Base-by-base conservation (phyloP, 2,329 filamentous ascomycete genomes). In the Fusarium abutilonis region DNA sequence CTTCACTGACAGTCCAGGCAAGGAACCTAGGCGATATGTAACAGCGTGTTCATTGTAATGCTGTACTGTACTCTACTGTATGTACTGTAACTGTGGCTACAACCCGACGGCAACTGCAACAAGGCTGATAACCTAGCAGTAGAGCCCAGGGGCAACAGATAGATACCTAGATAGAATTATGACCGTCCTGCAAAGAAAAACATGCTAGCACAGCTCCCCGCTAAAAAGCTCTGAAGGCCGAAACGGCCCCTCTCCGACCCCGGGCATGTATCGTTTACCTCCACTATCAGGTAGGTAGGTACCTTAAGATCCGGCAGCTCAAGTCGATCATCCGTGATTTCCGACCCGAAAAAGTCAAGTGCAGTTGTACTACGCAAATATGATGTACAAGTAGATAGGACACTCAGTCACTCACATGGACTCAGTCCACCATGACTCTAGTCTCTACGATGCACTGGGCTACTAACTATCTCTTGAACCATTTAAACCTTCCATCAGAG, bases 281-380 rank as follows among this genome's bases (percentile, higher is more conserved):
- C 45, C 56, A 61, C 44, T 38, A 60, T 46, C 34, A 56, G 38
- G 40, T 46, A 55, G 19, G 19, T 19, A 50, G 54, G 36, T 46
- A 55, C 23, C 23, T 26, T 26, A 8, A 50, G 56, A 54, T 56
- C 47, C 59, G 43, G 56, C 52, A 63, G 31, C 55, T 66, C 56
- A 48, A 51, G 59, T 53, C 58, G 59, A 67, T 68, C 56, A 63
- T 66, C 62, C 56, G 61, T 47, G 35, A 35, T 66, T 56, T 67
- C 62, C 61, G 51, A 55, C 19, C 48, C 54, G 29, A 52, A 54
- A 54, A 26, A 28, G 9, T 19, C 23, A 39, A 32, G 21, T 26
- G 29, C 28, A 54, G 39, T 21, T 31, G 17, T 36, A 40, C 9
- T 36, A 9, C 34, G 36, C 9, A 14, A 8, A 13, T 19, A 17